Evolutionary conservation across 768 basidiomycete genomes (phyloP), one percentile per base, ranked within the genome.

Genomic region (Xerocomus brunneocitrinus): DNA sequence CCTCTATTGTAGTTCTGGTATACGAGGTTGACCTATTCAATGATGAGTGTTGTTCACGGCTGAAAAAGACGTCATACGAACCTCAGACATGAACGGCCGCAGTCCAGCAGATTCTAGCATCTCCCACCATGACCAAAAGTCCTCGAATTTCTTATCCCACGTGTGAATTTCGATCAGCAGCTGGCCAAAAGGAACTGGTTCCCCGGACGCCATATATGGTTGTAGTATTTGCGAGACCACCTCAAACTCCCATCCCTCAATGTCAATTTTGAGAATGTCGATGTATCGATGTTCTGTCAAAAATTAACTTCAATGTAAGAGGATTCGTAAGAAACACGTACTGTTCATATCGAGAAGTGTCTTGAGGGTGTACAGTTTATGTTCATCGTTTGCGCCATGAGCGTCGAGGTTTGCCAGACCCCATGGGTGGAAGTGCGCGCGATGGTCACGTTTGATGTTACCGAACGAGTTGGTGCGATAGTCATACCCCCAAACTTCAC

Each of bases 401-500:
- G 67, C 64, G 58, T 80, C 76, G 8, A 58, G 41, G 22, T 66
- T 70, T 9, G 68, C 70, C n/a, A 79, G 61, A 8, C 72, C 75
- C 62, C 67, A 76, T 19, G 72, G 68, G 45, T 65, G 67, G 58
- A 79, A 78, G 54, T 76, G 76, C 3, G 75, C 67, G 22, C 77
- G 76, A 7, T 60, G 54, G 35, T 62, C 64, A 40, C 67, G 66
- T 54, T 63, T 65, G 49, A 71, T 71, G 57, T 64, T 62, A 22
- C 67, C 70, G 32, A 66, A 73, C 45, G 69, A 62, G 47, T 70
- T 59, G 53, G 68, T 58, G 32, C 65, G 71, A 56, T 71, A 79
- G 60, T 85, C 84, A 52, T 84, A 87, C 2, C 82, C 81, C 74
- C 77, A 86, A 5, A 86, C 74, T 62, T 82, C 64, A 59, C 84